Percentiles rank a stretch among this genome's conserved stretches.
Conservation (phyloP, 305 asterid genomes). For the Euphrasia arctica region DNA sequence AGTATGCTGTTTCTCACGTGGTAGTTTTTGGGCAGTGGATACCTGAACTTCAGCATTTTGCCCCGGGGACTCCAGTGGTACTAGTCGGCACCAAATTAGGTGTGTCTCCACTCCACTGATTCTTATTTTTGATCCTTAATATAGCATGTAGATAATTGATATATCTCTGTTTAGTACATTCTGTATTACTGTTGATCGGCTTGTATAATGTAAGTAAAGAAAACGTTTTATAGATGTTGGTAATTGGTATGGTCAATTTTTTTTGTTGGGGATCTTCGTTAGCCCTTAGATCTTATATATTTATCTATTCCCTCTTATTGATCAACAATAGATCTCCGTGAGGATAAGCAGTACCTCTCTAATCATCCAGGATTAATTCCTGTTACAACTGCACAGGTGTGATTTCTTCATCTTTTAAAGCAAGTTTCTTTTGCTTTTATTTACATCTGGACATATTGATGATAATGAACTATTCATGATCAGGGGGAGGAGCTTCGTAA, state of each 20-base stretch:
- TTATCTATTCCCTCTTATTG: constrained; percentile 10
- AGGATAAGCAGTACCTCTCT: constrained; percentile 80
- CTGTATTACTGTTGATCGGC: too few species aligned
- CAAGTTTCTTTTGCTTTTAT: background rate
- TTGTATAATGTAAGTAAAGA: background rate
- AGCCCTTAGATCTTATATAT: background rate
- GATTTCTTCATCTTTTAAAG: constrained; percentile 20
- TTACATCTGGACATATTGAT: constrained; percentile 10
- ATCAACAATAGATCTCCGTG: constrained; percentile 81
- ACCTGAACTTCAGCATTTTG: constrained; percentile 95
- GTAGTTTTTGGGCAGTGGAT: constrained; percentile 77
- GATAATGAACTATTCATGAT: constrained; percentile 18
- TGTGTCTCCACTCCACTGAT: constrained; percentile 20
- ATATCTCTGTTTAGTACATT: background rate
- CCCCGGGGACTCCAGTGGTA: constrained; percentile 87
- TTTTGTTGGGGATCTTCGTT: background rate
- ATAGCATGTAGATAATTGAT: too few species aligned
- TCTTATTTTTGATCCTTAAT: too few species aligned
- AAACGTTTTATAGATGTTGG: background rate
- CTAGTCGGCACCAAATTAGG: constrained; percentile 95
- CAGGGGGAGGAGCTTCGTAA: constrained; percentile 99
- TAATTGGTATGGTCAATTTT: background rate
- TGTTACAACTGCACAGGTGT: constrained; percentile 80
- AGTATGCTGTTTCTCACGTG: constrained; percentile 18
- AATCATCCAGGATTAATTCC: constrained; percentile 94